Percentiles rank a stretch among this genome's conserved stretches.
These are phyloP conservation scores for Schwanniomyces etchellsii DNA, from an alignment of 1,139 yeast species.

Conservation along the genomic window DNA sequence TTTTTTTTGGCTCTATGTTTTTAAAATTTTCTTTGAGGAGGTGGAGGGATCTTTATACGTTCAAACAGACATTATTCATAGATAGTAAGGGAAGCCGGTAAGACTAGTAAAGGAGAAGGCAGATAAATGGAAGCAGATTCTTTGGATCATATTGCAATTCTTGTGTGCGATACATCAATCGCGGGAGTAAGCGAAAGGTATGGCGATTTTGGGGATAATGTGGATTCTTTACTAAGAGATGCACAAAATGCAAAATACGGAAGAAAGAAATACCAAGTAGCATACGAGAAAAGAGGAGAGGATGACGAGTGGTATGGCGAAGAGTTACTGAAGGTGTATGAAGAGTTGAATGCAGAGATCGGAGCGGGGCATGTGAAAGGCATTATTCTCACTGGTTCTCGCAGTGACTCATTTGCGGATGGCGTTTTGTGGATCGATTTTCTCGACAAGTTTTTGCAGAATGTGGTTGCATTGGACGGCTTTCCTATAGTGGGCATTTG, in stretches of 20 bases:
- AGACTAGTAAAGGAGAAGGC: too few relatives aligned
- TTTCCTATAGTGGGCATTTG: constrained; percentile 64
- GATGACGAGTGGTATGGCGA: constrained; percentile 9
- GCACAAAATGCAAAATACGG: constrained; percentile 10
- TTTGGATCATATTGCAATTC: constrained; percentile 37
- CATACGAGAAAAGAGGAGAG: constrained; percentile 34
- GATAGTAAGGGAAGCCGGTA: too few relatives aligned
- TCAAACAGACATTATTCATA: too few relatives aligned
- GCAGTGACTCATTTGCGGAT: constrained; percentile 49
- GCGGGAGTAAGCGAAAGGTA: constrained; percentile 20
- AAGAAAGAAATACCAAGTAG: constrained; percentile 40
- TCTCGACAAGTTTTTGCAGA: constrained; percentile 38
- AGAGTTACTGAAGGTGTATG: constrained; percentile 12
- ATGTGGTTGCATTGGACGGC: constrained; percentile 15
- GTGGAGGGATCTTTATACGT: too few relatives aligned
- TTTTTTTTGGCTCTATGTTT: background rate
- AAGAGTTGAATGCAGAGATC: constrained; percentile 18
- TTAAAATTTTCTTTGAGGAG: too few relatives aligned
- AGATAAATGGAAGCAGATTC: too few relatives aligned
- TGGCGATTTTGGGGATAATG: constrained; percentile 54
- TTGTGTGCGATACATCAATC: constrained; percentile 43
- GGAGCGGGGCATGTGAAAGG: constrained; percentile 32
- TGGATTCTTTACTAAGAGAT: constrained; percentile 21
- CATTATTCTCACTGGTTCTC: constrained; percentile 62
- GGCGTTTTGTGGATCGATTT: constrained; percentile 48